Base-by-base conservation (phyloP, 352 stramenopile species). In the Phytophthora tentaculata region DNA sequence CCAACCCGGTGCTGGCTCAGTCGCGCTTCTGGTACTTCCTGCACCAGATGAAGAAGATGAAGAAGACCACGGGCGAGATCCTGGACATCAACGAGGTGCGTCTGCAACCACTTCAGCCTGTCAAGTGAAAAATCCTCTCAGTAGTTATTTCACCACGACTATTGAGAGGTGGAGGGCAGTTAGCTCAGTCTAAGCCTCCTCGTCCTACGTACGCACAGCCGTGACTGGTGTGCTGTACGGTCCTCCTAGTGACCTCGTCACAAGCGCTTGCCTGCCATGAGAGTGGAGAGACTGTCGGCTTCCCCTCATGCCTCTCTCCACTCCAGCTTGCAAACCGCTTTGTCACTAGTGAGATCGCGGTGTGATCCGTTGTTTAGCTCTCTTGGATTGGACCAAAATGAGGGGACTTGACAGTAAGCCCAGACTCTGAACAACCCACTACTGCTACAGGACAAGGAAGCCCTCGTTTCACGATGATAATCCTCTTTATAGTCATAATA, bases 1-100 rank as follows among this genome's bases (percentile, higher is more conserved):
- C 97, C 56, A 99, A 99, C 86, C 73, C 89, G 64, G 97, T 99
- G 64, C 94, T 98, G 62, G 98, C 97, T 71, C 99, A 99, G 90
- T 99, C 97, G 64, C 98, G 98, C 81, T 99, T 99, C 92, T 99
- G 98, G 98, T 99, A 99, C 90, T 99, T 99, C 88, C 96, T 99
- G 78, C 97, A 99, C 84, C 97, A 99, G 90, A 99, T 99, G 90
- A 96, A 98, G 76, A 99, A 99, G 92, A 99, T 99, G 97, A 99
- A 99, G 96, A 99, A 99, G 94, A 99, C 97, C 59, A 99, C 98
- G 54, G 98, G 98, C 80, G 97, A 99, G 85, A 99, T 99, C 81
- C 85, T 99, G 57, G 96, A 99, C 84, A 86, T 99, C 69, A 98
- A 99, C 79, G 97, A 99, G 92, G 92, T 98, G 65, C 73, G 88